phyloP scores from a whole-genome alignment of 2,329 filamentous ascomycete genomes.

The Aureobasidium zeae region DNA sequence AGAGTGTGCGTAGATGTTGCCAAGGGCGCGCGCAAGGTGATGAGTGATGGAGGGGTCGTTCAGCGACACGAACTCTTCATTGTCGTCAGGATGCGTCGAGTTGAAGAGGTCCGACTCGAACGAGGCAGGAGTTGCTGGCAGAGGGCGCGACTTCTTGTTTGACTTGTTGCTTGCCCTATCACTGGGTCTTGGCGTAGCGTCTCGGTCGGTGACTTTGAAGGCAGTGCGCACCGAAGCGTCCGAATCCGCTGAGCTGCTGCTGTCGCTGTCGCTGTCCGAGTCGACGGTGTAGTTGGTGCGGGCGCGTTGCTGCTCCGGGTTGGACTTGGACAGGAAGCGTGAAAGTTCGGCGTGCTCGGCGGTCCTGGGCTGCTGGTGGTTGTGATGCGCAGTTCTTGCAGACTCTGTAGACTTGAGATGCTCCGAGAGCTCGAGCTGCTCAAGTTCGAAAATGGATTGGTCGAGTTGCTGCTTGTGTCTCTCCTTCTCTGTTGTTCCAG shows the following conservation, averaged over 20 bases:
- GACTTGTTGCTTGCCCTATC: too few species aligned
- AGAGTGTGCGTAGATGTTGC: not conserved
- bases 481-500: not conserved
- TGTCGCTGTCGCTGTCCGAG: not conserved
- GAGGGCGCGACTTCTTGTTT: constrained; percentile 6
- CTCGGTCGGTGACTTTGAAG: not conserved
- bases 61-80: constrained; percentile 9
- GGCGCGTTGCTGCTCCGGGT: too few species aligned
- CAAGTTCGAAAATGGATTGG: not conserved
- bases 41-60: constrained; percentile 5
- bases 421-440: not conserved
- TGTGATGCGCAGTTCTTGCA: not conserved
- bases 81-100: not conserved
- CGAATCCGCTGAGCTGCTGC: not conserved
- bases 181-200: not conserved
- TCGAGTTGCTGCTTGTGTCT: constrained; percentile 2
- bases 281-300: not conserved
- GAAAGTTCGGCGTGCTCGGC: too few species aligned
- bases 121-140: not conserved
- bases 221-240: not conserved
- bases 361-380: not conserved
- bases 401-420: not conserved
- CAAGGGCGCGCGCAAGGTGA: not conserved
- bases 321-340: too few species aligned
- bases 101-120: not conserved